Evolutionary conservation across 2,329 filamentous ascomycete genomes (phyloP).

Genomic region (Aureobasidium namibiae): DNA sequence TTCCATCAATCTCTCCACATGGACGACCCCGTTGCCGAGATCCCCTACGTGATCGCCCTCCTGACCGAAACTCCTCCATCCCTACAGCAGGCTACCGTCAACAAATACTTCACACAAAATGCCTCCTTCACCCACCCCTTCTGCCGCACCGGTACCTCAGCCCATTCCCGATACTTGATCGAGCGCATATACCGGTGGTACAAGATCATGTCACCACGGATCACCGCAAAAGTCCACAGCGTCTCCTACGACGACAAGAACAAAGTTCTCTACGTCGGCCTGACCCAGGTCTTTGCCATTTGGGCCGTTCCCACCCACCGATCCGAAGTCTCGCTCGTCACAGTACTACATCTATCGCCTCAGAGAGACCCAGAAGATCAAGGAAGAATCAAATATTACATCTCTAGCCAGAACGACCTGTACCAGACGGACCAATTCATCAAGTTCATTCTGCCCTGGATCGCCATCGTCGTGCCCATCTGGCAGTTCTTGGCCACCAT

Average conservation of each 20-base stretch:
- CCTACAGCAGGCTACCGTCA: constrained; percentile 56
- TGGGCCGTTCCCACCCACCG: constrained; percentile 71
- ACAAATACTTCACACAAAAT: constrained; percentile 64
- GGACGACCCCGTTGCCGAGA: constrained; percentile 44
- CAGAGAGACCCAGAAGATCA: not conserved
- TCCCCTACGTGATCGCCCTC: constrained; percentile 56
- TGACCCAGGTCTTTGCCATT: constrained; percentile 67
- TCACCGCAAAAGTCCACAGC: constrained; percentile 58
- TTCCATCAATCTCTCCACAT: not conserved
- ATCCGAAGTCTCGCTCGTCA: constrained; percentile 35
- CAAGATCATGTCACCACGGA: constrained; percentile 68
- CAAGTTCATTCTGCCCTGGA: constrained; percentile 59
- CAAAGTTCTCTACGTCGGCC: constrained; percentile 62
- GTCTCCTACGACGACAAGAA: constrained; percentile 62
- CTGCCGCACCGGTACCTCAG: constrained; percentile 55
- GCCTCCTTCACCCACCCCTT: constrained; percentile 73
- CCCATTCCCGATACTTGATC: constrained; percentile 59
- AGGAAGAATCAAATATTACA: constrained; percentile 53
- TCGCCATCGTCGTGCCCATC: constrained; percentile 45
- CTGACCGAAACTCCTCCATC: constrained; percentile 60
- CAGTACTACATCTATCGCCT: constrained; percentile 23
- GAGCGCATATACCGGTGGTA: constrained; percentile 72
- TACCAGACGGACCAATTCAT: constrained; percentile 72
- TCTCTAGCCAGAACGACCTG: constrained; percentile 68
- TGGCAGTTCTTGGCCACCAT: constrained; percentile 60